Evolutionary conservation across 2,329 filamentous ascomycete genomes (phyloP), one percentile per base, ranked within the genome.

Genomic region (Colletotrichum lindemuthianum): DNA sequence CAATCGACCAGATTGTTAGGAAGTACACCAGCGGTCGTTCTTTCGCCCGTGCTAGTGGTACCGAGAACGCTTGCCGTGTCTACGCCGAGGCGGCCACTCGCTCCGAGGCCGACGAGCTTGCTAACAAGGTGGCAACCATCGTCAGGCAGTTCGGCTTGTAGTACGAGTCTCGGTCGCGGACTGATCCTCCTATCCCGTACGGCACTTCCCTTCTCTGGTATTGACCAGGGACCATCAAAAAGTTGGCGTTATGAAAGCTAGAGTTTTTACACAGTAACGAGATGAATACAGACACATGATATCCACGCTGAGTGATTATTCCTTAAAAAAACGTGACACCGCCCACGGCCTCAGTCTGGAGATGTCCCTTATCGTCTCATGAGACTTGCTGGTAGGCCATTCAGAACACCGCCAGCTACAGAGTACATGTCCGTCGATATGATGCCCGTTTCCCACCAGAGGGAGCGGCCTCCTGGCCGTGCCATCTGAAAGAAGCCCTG

Each of bases 81-180:
- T 99, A 99, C 74, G 95, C 95, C 8, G 96, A 99, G 80, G 96
- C 96, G 4, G 92, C 92, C 41, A 96, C 92, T 50, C 88, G 92
- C 68, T 91, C 89, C 13, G 95, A 98, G 78, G 93, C 94, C 1
- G 94, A 97, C 72, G 93, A 97, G 77, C 84, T 98, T 67, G 93
- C 94, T 63, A 89, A 89, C 71, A 92, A 93, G 75, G 93, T 98
- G 51, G 89, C 90, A 13, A 85, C 88, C 69, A 87, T 93, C 67
- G 90, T 96, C 63, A 87, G 89, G 76, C 86, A 89, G 70, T 86
- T 80, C 70, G 81, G 81, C 65, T 72, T 72, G 41, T 48, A 55
- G 41, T 24, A 24, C 24, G 24, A 24, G 24, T 24, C 24, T 24
- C 24, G 24, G 24, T 24, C 24, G 24, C 24, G 5, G 24, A 24